Base-by-base conservation (phyloP, 2,329 filamentous ascomycete species). In the Nemania abortiva region DNA sequence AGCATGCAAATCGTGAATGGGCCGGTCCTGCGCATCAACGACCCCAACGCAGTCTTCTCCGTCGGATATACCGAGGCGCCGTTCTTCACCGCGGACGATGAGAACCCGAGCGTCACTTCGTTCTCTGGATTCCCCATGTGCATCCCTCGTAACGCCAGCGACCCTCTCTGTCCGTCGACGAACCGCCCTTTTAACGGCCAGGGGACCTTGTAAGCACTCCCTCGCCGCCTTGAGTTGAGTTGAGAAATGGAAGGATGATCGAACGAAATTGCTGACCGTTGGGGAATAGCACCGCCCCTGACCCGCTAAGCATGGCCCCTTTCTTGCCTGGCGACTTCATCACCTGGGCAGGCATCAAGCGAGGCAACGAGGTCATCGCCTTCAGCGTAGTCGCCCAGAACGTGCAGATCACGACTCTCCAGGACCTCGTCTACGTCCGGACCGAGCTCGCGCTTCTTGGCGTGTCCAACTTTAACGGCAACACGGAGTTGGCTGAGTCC, bases 121-220 rank as follows among this genome's bases (percentile, higher is more conserved):
- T 86, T 85, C 74, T 83, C 82, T 13, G 85, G 85, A 0, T 86
- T 86, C 59, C 85, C 84, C 1, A 86, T 86, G 84, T 87, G 84
- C 65, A 82, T 86, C 20, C 84, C 83, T 0, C 79, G 85, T 18
- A 81, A 80, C 24, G 66, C 75, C 27, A 77, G 77, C 1, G 80
- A 82, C 31, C 77, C 79, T 0, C 70, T 80, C 1, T 82, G 80
- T 56, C 80, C 80, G 3, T 37, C 77, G 5, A 75, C 72, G 27
- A 80, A 82, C 62, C 74, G 80, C 1, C 80, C 80, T 0, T 77
- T 79, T 52, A 63, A 74, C 1, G 77, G 78, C 1, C 76, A 77
- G 6, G 78, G 79, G 13, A 79, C 76, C 18, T 81, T 81, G 76
- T 79, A 62, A 75, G 74, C 27, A 18, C 13, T 24, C 13, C 18